These are phyloP conservation scores for Podaxis carcinomalis DNA, from an alignment of 768 basidiomycete genomes.

Conservation along the genomic window DNA sequence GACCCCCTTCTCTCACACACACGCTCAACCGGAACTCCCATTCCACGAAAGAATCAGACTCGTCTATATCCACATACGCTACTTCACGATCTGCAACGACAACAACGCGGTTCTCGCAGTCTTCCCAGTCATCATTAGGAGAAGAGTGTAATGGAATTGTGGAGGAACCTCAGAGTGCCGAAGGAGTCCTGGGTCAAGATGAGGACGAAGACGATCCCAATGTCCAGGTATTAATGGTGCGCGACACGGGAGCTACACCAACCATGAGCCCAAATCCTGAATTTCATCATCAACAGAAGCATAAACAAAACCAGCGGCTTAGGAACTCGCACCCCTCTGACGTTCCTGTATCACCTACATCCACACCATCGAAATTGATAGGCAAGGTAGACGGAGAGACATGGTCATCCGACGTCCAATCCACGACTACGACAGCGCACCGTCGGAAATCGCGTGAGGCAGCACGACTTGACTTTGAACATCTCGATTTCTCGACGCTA, in stretches of 20 bases:
- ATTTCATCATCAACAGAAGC: slow-evolving; percentile 30
- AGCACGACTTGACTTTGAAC: slow-evolving; percentile 13
- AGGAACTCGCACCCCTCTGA: not conserved
- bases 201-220: slow-evolving; percentile 18
- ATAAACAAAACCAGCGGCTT: slow-evolving; percentile 10
- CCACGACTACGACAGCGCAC: slow-evolving; percentile 14
- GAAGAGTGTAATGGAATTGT: slow-evolving; percentile 20
- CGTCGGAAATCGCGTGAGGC: slow-evolving; percentile 21
- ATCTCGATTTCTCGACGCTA: slow-evolving; percentile 7
- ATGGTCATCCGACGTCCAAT: slow-evolving; percentile 13
- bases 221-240: slow-evolving; percentile 35
- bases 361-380: not conserved
- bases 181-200: slow-evolving; percentile 1
- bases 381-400: slow-evolving; percentile 5
- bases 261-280: slow-evolving; percentile 46
- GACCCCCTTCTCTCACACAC: slow-evolving; percentile 15
- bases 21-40: slow-evolving; percentile 19
- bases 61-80: slow-evolving; percentile 25
- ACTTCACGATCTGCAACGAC: slow-evolving; percentile 15
- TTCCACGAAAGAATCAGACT: slow-evolving; percentile 22
- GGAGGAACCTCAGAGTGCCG: not conserved
- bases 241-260: slow-evolving; percentile 47
- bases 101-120: slow-evolving; percentile 39
- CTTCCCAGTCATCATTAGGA: slow-evolving; percentile 41
- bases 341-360: not conserved